phyloP scores from a whole-genome alignment of 2,329 filamentous ascomycete species.

The Cordyceps farinosa region DNA sequence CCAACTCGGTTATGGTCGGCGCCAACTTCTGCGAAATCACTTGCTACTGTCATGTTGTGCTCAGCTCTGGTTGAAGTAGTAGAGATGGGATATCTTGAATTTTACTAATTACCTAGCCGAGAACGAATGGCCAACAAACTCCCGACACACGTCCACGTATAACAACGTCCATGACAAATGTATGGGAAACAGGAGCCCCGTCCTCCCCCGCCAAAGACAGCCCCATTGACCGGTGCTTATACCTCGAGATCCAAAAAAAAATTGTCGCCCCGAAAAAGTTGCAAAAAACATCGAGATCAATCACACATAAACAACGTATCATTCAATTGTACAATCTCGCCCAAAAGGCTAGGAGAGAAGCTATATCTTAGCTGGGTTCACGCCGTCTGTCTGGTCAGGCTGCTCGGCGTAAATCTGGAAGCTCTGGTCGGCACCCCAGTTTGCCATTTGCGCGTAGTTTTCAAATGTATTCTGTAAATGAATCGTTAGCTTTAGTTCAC shows the following conservation, averaged over 20 bases:
- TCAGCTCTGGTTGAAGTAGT: neutral
- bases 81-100: too few relatives aligned
- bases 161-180: too few relatives aligned
- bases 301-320: neutral
- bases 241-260: neutral
- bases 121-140: neutral
- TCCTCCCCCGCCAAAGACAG: too few relatives aligned
- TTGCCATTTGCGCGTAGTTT: slow-evolving; percentile 52
- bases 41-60: neutral
- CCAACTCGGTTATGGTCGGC: neutral
- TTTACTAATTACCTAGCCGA: too few relatives aligned
- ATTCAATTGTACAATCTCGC: neutral
- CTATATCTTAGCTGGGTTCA: slow-evolving; percentile 13
- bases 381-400: neutral
- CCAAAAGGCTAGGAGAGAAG: neutral
- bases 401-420: slow-evolving; percentile 48
- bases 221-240: neutral
- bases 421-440: slow-evolving; percentile 49
- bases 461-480: slow-evolving; percentile 50
- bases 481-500: slow-evolving; percentile 24
- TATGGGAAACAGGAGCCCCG: too few relatives aligned
- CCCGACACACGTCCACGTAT: too few relatives aligned
- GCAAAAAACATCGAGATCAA: neutral
- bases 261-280: neutral
- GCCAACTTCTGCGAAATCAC: too few relatives aligned